Base-by-base conservation (phyloP, 441 rosid genomes). In the Populus hybrid region DNA sequence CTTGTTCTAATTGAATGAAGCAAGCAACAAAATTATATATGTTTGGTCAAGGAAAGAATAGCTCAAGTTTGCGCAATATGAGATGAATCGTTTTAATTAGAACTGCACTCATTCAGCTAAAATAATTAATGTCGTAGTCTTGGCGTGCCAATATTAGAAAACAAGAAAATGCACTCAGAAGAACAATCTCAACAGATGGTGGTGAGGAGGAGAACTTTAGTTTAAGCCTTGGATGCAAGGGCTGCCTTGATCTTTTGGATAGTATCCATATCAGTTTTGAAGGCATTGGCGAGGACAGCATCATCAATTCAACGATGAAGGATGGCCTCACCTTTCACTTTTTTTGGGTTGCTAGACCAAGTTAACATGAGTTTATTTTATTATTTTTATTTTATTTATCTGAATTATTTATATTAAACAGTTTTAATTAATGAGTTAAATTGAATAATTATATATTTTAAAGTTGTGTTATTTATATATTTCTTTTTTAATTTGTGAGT, bases 211-310 rank as follows among this genome's bases (percentile, higher is more conserved):
- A 36, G 40, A 2, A 36, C 24, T 67, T 38, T 20, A 30, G 50
- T n/a, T 42, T 23, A 26, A 38, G 63, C 50, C 72, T 26, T 23
- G 24, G 61, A 14, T 23, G 70, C 65, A 69, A 77, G 26, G 5
- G 81, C 83, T 0, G 75, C 78, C 65, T 81, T 64, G 69, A 81
- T 69, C 76, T 78, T 78, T 69, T 81, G 57, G 54, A 81, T 42
- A 4, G 79, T 81, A 54, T 38, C 68, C 57, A 78, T 50, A 46
- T 82, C 81, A 10, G 84, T 82, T 34, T 81, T 78, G 46, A 81
- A 78, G 35, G 76, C 67, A 54, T 71, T 42, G 40, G 83, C 36
- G 7, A 34, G 36, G 36, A 34, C 36, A 26, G 26, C 26, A 26
- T 26, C 26, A 26, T 26, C 26, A 26, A 26, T 26, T 26, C 26